A percentile compares a stretch with the other conserved stretches of the same genome.
phyloP scores from a whole-genome alignment of 768 basidiomycete species.

The Tylopilus balloui region DNA sequence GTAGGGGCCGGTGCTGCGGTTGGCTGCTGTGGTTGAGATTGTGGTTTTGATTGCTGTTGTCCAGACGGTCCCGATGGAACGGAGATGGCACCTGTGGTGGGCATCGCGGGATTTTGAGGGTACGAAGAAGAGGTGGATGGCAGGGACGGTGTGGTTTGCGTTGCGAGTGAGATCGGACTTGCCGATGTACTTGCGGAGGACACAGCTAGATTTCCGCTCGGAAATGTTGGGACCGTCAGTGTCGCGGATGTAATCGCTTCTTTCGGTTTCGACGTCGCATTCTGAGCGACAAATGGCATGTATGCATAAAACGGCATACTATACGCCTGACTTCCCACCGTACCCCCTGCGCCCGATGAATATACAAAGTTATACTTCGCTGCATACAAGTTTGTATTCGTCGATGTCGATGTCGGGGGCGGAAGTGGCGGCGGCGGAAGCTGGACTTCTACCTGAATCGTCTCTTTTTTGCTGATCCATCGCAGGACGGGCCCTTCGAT shows the following conservation, averaged over 20 bases:
- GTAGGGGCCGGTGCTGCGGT: background rate
- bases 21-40: background rate
- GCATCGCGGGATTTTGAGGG: background rate
- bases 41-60: slow-evolving; percentile 3
- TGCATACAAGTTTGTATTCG: slow-evolving; percentile 7
- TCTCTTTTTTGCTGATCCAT: slow-evolving; percentile 66
- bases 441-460: slow-evolving; percentile 41
- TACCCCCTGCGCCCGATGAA: slow-evolving; percentile 4
- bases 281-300: slow-evolving; percentile 13
- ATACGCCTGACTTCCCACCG: slow-evolving; percentile 18
- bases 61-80: background rate
- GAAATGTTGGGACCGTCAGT: background rate
- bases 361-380: slow-evolving; percentile 23
- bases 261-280: slow-evolving; percentile 7
- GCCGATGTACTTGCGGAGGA: background rate
- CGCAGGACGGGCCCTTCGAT: slow-evolving; percentile 65
- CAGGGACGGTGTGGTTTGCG: background rate
- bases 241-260: background rate
- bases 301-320: slow-evolving; percentile 29
- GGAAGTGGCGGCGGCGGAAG: slow-evolving; percentile 30
- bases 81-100: background rate
- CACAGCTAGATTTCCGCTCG: background rate
- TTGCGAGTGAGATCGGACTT: background rate
- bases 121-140: slow-evolving; percentile 2
- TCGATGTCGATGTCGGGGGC: slow-evolving; percentile 12